Conservation (phyloP, 768 basidiomycete species). For the Antrodiella citrinella region DNA sequence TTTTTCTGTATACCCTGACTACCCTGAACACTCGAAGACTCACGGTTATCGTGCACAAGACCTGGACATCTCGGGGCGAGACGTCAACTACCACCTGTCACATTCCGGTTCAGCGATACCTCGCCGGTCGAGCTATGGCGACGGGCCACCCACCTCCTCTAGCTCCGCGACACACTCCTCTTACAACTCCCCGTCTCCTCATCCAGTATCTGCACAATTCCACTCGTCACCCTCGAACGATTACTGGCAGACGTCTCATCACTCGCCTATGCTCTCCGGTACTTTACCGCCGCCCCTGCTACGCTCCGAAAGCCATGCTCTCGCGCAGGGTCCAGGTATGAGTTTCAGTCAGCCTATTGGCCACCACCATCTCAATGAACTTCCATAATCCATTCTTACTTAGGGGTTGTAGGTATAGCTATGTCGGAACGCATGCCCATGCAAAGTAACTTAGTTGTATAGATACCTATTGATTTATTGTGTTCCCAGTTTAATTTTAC, state of each 20-base stretch:
- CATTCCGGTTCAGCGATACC: not conserved
- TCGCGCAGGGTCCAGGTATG: not conserved
- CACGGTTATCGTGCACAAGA: not conserved
- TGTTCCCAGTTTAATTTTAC: not conserved
- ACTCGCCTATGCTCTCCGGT: not conserved
- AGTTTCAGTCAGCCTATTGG: not conserved
- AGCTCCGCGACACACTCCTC: not conserved
- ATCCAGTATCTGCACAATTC: not conserved
- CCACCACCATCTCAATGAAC: not conserved
- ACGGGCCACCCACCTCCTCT: not conserved
- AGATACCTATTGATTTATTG: not conserved
- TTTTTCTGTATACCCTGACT: not conserved
- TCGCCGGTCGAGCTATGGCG: not conserved
- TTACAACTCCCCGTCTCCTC: not conserved
- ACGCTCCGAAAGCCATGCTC: not conserved
- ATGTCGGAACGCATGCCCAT: not conserved
- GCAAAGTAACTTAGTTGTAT: not conserved
- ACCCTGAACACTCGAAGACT: not conserved
- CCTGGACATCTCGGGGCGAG: not conserved
- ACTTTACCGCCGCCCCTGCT: not conserved
- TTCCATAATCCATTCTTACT: not conserved
- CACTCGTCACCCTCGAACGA: not conserved
- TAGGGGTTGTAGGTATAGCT: not conserved
- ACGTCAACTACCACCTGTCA: not conserved
- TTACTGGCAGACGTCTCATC: not conserved